Conservation (phyloP, 352 stramenopile species). For the Elongisporangium undulatum region DNA sequence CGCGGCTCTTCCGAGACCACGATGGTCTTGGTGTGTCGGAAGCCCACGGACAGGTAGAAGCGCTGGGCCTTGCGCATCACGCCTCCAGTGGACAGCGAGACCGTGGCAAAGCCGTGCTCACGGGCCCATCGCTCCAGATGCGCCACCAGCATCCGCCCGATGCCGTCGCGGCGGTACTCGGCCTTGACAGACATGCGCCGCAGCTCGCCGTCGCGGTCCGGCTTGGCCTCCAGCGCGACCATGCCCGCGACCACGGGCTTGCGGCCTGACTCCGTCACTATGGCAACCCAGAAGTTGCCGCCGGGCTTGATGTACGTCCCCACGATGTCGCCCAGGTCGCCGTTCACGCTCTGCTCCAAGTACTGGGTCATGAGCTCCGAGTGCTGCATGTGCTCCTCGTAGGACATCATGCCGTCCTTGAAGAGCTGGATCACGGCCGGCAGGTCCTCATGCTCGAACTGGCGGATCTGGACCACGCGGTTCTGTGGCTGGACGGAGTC, state of each 20-base stretch:
- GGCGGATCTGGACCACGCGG: too few relatives aligned
- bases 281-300: slow-evolving; percentile 33
- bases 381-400: slow-evolving; percentile 10
- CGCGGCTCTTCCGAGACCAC: slow-evolving; percentile 23
- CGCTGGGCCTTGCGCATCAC: slow-evolving; percentile 14
- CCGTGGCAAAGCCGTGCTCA: slow-evolving; percentile 9
- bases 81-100: slow-evolving; percentile 25
- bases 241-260: slow-evolving; percentile 17
- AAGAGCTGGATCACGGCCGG: slow-evolving; percentile 23
- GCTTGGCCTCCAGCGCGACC: slow-evolving; percentile 25
- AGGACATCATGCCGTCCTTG: slow-evolving; percentile 19
- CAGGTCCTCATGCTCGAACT: slow-evolving; percentile 19
- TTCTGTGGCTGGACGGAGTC: too few relatives aligned
- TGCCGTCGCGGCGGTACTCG: slow-evolving; percentile 19
- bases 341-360: slow-evolving; percentile 17
- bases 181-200: slow-evolving; percentile 30
- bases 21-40: slow-evolving; percentile 14
- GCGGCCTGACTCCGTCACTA: background rate
- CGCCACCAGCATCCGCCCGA: slow-evolving; percentile 18
- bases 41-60: slow-evolving; percentile 30
- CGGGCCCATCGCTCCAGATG: slow-evolving; percentile 24
- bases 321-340: slow-evolving; percentile 26
- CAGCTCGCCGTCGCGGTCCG: slow-evolving; percentile 20
- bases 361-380: slow-evolving; percentile 15
- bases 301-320: slow-evolving; percentile 13